Evolutionary conservation across 306 rosid species (phyloP), one percentile per base, ranked within the genome.

Genomic region (Vicia faba): DNA sequence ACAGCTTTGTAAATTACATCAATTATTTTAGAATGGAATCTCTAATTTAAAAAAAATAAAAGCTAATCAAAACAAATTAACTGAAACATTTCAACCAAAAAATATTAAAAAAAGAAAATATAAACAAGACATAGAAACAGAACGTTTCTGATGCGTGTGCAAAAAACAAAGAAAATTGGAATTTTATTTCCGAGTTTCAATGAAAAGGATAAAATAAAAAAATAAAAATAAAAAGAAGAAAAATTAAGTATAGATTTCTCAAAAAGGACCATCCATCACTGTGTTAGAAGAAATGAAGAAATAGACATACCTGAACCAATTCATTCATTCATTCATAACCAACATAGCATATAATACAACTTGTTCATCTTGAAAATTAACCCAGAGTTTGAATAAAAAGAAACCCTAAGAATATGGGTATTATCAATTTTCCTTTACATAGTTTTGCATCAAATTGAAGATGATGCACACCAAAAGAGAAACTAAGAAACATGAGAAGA

Each of bases 351-450:
- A 20, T 20, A 20, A 20, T 20, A 20, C 23, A 53, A 31, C 35
- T 31, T 31, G 1, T 31, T 31, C 10, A 20, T 44, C 68, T 46
- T 10, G 31, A 10, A 50, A 49, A 35, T 36, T 33, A n/a, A 3
- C 8, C 14, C 6, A 23, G 3, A 64, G n/a, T 12, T 56, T 26
- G 38, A 55, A 55, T 55, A 14, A 9, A 3, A 66, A 66, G 67
- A 68, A 75, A 31, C 45, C 69, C 70, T 3, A 49, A 61, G 2
- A 61, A 61, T 28, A 61, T 3, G 76, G 66, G 45, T 67, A 13
- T 2, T 31, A 31, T 64, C 26, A 8, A 23, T 8, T 64, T 38
- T 35, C 51, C n/a, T 66, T 56, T 64, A 77, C 72, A 1, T 0
- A 11, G 43, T 33, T 54, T 43, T 8, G 61, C 61, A 36, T 44